Evolutionary conservation across 495 filamentous ascomycete species (phyloP).

Genomic region (Parathielavia hyrcaniae): DNA sequence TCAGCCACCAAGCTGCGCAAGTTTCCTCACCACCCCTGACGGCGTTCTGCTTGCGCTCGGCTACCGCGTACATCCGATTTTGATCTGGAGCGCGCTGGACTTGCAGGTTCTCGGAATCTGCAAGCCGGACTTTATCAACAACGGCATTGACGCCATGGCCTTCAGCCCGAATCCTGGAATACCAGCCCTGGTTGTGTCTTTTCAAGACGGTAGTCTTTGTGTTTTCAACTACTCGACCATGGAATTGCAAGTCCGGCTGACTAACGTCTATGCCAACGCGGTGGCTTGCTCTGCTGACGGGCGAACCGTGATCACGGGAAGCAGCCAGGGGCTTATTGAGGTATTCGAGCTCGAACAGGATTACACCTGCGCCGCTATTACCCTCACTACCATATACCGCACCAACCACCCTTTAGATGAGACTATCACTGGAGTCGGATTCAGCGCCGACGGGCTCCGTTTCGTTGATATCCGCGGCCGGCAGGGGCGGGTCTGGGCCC

Average conservation of each 20-base stretch:
- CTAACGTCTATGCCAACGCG: constrained; percentile 16
- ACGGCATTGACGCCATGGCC: constrained; percentile 22
- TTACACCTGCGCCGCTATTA: neutral
- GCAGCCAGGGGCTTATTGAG: constrained; percentile 24
- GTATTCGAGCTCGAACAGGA: constrained; percentile 28
- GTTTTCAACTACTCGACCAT: constrained; percentile 25
- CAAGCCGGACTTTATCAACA: constrained; percentile 1
- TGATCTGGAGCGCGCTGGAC: constrained; percentile 23
- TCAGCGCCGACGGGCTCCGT: constrained; percentile 29
- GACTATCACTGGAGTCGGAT: constrained; percentile 22
- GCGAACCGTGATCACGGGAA: constrained; percentile 22
- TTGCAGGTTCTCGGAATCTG: constrained; percentile 11
- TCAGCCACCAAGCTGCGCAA: constrained; percentile 13
- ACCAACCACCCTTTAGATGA: constrained; percentile 20
- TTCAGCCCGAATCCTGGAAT: constrained; percentile 27
- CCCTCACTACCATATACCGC: constrained; percentile 26
- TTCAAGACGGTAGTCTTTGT: constrained; percentile 17
- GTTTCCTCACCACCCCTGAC: constrained; percentile 15
- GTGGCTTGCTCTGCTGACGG: constrained; percentile 30
- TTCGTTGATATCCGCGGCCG: constrained; percentile 27
- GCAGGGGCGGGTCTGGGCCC: constrained; percentile 34
- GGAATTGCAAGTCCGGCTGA: neutral
- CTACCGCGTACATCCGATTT: constrained; percentile 22
- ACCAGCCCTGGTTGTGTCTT: constrained; percentile 22
- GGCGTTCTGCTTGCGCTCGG: constrained; percentile 24